Percentiles rank a stretch among this genome's conserved stretches.
phyloP scores from a whole-genome alignment of 176 grass and related monocot species.

The Hordeum marinum region DNA sequence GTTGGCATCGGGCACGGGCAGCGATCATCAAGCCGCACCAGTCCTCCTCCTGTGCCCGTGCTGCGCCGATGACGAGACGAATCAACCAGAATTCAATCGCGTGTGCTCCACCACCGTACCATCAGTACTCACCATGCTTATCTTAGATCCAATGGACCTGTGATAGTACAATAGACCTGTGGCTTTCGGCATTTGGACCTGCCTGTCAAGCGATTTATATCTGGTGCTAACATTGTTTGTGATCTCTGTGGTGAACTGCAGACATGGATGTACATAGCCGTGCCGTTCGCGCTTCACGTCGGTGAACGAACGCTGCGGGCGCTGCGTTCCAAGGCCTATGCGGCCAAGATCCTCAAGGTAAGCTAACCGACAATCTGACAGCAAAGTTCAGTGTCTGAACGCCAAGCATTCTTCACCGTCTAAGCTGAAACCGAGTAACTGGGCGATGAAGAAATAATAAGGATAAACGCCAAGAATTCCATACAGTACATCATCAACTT shows the following conservation, averaged over 20 bases:
- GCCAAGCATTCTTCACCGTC: neutral
- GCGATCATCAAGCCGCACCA: neutral
- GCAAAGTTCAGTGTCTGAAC: neutral
- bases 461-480: neutral
- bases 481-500: neutral
- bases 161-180: too few relatives aligned
- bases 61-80: neutral
- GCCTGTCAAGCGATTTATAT: neutral
- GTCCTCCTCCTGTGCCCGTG: neutral
- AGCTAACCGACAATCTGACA: too few relatives aligned
- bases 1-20: neutral
- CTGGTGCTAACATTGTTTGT: conserved; percentile 1
- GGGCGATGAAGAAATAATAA: neutral
- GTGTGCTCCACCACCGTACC: neutral
- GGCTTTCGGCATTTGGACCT: too few relatives aligned
- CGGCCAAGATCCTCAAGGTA: conserved; percentile 83
- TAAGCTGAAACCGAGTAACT: neutral
- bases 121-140: neutral
- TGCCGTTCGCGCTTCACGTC: conserved; percentile 67
- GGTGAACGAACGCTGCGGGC: conserved; percentile 56
- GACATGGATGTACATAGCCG: conserved; percentile 95
- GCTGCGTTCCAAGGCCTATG: conserved; percentile 61
- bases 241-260: conserved; percentile 21
- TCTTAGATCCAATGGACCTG: too few relatives aligned
- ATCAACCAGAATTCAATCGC: neutral